Evolutionary conservation across 2,329 filamentous ascomycete genomes (phyloP).

Genomic region (Aspergillus sp.): DNA sequence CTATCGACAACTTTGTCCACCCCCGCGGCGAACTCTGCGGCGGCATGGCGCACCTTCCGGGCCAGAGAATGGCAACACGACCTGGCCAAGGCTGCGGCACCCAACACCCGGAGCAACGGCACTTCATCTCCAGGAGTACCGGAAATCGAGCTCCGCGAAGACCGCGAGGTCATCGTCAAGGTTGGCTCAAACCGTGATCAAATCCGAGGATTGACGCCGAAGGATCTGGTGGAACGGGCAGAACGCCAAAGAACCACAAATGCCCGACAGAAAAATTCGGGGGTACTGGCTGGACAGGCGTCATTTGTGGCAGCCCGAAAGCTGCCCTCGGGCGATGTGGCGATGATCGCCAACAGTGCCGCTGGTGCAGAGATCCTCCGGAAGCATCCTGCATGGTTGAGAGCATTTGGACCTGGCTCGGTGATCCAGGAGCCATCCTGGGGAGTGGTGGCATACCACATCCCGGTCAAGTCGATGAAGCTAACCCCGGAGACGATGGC

Average conservation of each 20-base stretch:
- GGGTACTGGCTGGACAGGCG: background rate
- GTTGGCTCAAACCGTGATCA: background rate
- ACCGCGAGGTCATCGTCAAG: background rate
- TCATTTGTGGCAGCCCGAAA: background rate
- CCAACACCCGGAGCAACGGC: background rate
- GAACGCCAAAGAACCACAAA: background rate
- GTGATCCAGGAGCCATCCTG: background rate
- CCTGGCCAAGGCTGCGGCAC: background rate
- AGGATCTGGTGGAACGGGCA: background rate
- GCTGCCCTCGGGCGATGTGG: background rate
- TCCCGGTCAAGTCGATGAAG: background rate
- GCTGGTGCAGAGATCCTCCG: background rate
- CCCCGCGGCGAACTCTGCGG: background rate
- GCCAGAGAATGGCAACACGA: background rate
- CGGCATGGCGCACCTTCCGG: background rate
- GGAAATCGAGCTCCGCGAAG: background rate
- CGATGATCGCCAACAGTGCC: background rate
- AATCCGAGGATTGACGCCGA: background rate
- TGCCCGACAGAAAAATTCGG: background rate
- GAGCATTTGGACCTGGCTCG: background rate
- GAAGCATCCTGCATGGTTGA: background rate
- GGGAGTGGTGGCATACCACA: background rate
- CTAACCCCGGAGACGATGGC: background rate
- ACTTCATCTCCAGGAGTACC: background rate
- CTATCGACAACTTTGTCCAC: background rate